Conservation (phyloP, 2,329 filamentous ascomycete genomes). For the Kalmusia sp. region DNA sequence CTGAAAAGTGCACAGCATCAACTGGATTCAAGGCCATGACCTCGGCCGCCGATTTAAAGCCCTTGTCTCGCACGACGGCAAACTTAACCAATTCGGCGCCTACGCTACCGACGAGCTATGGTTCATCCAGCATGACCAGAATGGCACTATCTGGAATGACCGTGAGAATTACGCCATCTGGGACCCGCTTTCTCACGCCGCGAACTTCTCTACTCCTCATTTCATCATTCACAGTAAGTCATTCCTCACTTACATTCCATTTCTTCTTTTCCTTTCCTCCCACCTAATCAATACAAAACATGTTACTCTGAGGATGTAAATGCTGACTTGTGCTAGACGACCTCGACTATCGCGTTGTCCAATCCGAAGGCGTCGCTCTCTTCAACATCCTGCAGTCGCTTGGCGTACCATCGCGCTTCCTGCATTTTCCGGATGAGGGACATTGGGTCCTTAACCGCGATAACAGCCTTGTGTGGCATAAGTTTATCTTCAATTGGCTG, state of each 20-base stretch:
- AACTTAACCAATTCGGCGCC: conserved; percentile 66
- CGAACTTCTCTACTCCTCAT: conserved; percentile 84
- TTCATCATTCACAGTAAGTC: conserved; percentile 77
- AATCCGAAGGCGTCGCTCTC: conserved; percentile 81
- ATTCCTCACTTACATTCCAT: no score
- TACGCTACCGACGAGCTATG: conserved; percentile 60
- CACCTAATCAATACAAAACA: background rate
- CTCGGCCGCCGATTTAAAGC: conserved; percentile 87
- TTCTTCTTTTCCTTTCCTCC: background rate
- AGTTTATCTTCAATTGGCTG: conserved; percentile 49
- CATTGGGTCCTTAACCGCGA: conserved; percentile 89
- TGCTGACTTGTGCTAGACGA: conserved; percentile 52
- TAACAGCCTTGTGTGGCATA: conserved; percentile 89
- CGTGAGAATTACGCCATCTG: conserved; percentile 61
- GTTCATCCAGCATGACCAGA: conserved; percentile 57
- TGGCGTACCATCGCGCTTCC: conserved; percentile 75
- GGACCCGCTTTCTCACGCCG: conserved; percentile 63
- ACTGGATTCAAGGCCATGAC: conserved; percentile 89
- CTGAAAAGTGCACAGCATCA: conserved; percentile 35
- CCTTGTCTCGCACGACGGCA: conserved; percentile 85
- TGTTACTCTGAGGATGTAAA: no score
- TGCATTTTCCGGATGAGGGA: conserved; percentile 81
- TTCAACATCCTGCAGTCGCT: conserved; percentile 85
- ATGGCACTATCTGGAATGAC: conserved; percentile 47
- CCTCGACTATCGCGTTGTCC: conserved; percentile 86